These are phyloP conservation scores for Pseudogymnoascus sp. DNA, from an alignment of 2,329 filamentous ascomycete species.

Conservation along the genomic window DNA sequence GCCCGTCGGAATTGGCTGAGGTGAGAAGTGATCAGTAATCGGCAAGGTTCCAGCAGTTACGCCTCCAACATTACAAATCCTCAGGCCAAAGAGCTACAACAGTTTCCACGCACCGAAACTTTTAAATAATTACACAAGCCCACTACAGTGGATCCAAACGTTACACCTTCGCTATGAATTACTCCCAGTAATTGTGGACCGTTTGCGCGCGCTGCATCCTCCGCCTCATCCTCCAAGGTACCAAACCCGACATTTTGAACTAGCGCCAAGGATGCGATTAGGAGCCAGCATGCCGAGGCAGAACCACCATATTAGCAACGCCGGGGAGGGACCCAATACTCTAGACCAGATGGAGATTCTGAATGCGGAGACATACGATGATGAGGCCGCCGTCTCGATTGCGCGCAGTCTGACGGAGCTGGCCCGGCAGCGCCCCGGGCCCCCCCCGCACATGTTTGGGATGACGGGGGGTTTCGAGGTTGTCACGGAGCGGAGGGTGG, in stretches of 20 bases:
- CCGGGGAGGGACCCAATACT: neutral
- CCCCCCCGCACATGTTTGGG: conserved; percentile 22
- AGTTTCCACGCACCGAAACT: neutral
- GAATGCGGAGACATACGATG: conserved; percentile 39
- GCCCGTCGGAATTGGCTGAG: neutral
- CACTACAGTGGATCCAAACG: neutral
- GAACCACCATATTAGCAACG: neutral
- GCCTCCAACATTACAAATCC: neutral
- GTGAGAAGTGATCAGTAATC: neutral
- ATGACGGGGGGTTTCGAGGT: conserved; percentile 14
- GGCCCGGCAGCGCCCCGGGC: conserved; percentile 13
- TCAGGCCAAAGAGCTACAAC: neutral
- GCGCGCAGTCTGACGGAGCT: conserved; percentile 15
- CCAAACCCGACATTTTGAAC: neutral
- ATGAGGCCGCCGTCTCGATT: conserved; percentile 25
- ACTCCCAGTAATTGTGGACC: neutral
- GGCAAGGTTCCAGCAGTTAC: neutral
- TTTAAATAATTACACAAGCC: neutral
- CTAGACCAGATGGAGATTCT: conserved; percentile 23
- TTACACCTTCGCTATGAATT: neutral
- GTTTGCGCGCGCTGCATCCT: neutral
- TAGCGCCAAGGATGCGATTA: conserved; percentile 2
- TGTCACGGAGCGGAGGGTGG: neutral
- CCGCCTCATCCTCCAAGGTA: neutral
- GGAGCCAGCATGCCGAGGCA: neutral